Evolutionary conservation across 495 filamentous ascomycete genomes (phyloP).

Genomic region (Penicillium longicatenatum): DNA sequence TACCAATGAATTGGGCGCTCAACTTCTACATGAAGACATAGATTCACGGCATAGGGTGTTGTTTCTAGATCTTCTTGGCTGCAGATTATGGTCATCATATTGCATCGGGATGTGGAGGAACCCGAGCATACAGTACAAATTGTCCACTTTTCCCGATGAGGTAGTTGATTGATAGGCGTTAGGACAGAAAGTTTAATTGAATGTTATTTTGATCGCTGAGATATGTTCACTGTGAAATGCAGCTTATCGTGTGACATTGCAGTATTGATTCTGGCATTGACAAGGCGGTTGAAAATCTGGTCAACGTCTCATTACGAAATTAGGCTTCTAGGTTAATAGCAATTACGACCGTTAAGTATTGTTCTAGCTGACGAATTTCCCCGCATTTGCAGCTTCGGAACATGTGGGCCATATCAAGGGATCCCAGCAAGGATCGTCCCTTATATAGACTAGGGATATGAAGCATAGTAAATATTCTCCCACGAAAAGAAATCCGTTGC

Average conservation of each 20-base stretch:
- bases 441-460: background rate
- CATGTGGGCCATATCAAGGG: background rate
- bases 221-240: background rate
- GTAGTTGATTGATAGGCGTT: background rate
- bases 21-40: too few species aligned
- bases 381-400: constrained; percentile 1
- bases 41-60: too few species aligned
- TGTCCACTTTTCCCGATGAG: background rate
- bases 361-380: background rate
- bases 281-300: background rate
- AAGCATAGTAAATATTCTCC: background rate
- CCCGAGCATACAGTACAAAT: background rate
- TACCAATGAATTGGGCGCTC: too few species aligned
- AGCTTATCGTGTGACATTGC: background rate
- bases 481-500: background rate
- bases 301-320: background rate
- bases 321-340: background rate
- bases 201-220: background rate
- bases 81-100: background rate
- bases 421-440: background rate
- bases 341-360: background rate
- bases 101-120: background rate
- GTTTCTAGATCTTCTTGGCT: background rate
- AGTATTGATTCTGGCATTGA: background rate
- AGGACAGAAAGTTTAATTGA: background rate